Conservation (phyloP, 1,284 basidiomycete species). For the Chalciporus sp. region DNA sequence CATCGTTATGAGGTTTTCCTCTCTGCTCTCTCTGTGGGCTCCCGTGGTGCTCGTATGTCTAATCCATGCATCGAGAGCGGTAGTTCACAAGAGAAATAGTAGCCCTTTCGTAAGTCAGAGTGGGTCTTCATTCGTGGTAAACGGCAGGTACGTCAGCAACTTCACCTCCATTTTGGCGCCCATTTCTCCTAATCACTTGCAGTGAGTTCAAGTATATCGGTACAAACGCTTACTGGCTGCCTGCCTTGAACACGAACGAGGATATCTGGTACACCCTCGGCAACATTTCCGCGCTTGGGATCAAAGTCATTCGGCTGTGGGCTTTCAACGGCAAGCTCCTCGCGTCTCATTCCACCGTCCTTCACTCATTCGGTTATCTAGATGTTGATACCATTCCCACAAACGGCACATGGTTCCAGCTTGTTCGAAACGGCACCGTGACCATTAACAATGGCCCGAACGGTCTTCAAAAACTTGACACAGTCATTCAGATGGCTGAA, state of each 20-base stretch:
- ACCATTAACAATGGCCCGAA: constrained; percentile 64
- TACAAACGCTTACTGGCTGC: constrained; percentile 71
- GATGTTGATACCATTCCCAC: constrained; percentile 56
- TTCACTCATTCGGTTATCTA: constrained; percentile 22
- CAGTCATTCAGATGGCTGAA: constrained; percentile 58
- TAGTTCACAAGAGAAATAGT: constrained; percentile 14
- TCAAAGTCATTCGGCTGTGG: constrained; percentile 69
- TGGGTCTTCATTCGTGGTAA: constrained; percentile 49
- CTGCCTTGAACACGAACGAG: constrained; percentile 52
- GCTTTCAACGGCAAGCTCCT: constrained; percentile 55
- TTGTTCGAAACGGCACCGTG: constrained; percentile 47
- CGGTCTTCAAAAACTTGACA: constrained; percentile 69
- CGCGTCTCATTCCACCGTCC: constrained; percentile 10
- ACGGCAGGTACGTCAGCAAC: constrained; percentile 44
- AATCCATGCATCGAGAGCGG: constrained; percentile 18
- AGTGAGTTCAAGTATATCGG: constrained; percentile 60
- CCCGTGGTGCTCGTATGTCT: constrained; percentile 16
- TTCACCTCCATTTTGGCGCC: not conserved
- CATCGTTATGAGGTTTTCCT: constrained; percentile 21
- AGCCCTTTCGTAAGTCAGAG: constrained; percentile 44
- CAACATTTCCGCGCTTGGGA: constrained; percentile 56
- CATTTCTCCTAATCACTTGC: constrained; percentile 9
- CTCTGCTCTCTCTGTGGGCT: constrained; percentile 16
- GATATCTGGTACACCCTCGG: constrained; percentile 62
- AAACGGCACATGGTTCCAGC: constrained; percentile 61